These are phyloP conservation scores for Ustilago esculenta DNA, from an alignment of 1,284 basidiomycete genomes.

Conservation along the genomic window DNA sequence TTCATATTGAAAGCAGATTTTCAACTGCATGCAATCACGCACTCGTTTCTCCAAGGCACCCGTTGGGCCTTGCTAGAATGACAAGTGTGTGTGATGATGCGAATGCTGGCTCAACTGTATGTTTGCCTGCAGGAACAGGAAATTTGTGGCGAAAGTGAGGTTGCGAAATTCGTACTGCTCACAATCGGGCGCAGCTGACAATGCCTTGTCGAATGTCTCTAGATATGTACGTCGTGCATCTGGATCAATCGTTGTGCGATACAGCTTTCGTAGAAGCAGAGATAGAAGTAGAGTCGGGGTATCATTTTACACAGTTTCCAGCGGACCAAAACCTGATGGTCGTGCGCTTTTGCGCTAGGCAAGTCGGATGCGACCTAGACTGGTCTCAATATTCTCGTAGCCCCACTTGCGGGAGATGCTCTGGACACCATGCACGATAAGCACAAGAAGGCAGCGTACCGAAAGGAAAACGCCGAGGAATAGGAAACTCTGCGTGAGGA, in stretches of 20 bases:
- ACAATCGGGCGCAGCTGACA: too few species aligned
- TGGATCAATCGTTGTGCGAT: too few species aligned
- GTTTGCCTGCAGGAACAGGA: too few species aligned
- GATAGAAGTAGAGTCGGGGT: background rate
- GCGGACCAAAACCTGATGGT: too few species aligned
- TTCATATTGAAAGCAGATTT: too few species aligned
- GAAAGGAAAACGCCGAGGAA: conserved; percentile 20
- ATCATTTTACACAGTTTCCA: background rate
- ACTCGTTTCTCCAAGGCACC: too few species aligned
- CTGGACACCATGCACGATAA: conserved; percentile 14
- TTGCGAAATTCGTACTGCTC: background rate
- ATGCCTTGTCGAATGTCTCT: too few species aligned
- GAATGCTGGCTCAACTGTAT: too few species aligned
- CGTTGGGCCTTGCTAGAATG: too few species aligned
- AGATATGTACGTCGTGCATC: background rate
- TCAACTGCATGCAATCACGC: too few species aligned
- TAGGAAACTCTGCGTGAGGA: conserved; percentile 24
- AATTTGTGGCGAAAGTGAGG: background rate
- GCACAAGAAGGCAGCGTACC: conserved; percentile 12
- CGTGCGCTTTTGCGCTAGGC: background rate
- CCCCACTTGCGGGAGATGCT: conserved; percentile 5
- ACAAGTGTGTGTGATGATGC: too few species aligned
- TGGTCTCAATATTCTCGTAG: conserved; percentile 8
- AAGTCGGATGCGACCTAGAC: conserved; percentile 24
- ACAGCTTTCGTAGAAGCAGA: background rate